Conservation (phyloP, 257 asterid species). For the Solanum gandarillasii region DNA sequence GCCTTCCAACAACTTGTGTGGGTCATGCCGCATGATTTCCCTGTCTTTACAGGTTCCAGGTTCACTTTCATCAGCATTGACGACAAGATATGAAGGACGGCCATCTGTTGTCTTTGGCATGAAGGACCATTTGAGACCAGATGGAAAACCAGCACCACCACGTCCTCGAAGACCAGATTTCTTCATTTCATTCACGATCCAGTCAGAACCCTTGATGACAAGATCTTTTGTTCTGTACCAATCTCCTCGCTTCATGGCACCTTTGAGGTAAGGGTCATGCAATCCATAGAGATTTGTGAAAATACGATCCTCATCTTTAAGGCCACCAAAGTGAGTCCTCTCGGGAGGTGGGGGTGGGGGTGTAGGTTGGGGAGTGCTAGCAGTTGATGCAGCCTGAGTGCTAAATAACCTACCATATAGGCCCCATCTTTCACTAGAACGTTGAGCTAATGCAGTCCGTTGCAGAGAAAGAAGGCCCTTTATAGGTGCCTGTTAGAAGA, state of each 20-base stretch:
- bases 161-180: slow-evolving; percentile 98
- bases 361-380: slow-evolving; percentile 65
- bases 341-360: slow-evolving; percentile 99
- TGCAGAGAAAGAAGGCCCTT: slow-evolving; percentile 62
- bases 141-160: slow-evolving; percentile 99
- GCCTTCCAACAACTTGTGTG: slow-evolving; percentile 94
- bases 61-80: slow-evolving; percentile 98
- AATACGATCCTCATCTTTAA: slow-evolving; percentile 95
- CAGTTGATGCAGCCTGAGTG: slow-evolving; percentile 77
- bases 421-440: slow-evolving; percentile 35
- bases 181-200: slow-evolving; percentile 95
- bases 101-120: slow-evolving; percentile 98
- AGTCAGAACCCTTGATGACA: slow-evolving; percentile 83
- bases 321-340: slow-evolving; percentile 90
- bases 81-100: slow-evolving; percentile 96
- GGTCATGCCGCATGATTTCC: slow-evolving; percentile 99
- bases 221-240: slow-evolving; percentile 96
- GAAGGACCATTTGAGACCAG: slow-evolving; percentile 98
- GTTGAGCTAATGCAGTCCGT: slow-evolving; percentile 33
- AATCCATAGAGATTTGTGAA: slow-evolving; percentile 87
- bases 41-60: slow-evolving; percentile 98
- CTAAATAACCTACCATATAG: slow-evolving; percentile 44
- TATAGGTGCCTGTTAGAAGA: slow-evolving; percentile 55
- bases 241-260: slow-evolving; percentile 97
- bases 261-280: slow-evolving; percentile 90